Evolutionary conservation across 1,284 basidiomycete genomes (phyloP), one percentile per base, ranked within the genome.

Genomic region (Pseudozyma pruni): DNA sequence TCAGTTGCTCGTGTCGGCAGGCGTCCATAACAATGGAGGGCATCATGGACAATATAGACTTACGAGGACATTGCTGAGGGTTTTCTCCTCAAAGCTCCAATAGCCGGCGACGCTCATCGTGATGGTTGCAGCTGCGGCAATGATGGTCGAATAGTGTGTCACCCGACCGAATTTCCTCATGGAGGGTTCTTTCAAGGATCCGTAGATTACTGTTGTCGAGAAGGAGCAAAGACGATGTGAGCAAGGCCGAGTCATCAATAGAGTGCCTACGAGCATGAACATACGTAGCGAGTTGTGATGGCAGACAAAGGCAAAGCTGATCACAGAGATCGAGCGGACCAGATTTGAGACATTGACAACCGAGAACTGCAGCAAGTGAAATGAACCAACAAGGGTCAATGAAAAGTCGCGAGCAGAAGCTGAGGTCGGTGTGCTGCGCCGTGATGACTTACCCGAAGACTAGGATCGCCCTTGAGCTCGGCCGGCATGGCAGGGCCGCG

Each of bases 101-200:
- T 91, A 98, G 8, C 91, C 94, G 4, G 93, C 91, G n/a, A 96
- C 86, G 11, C 92, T 91, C 77, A 99, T 89, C 0, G 76, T 54
- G 34, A 77, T 74, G 35, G 76, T 74, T 3, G 78, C 78, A 14
- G 60, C 68, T 10, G 78, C 78, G 10, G 79, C 77, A 33, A 82
- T 81, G 43, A 78, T 64, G 25, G 80, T 82, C 10, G 75, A 78
- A 59, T 80, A 81, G 82, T 98, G 96, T 5, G 94, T 98, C 20
- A 98, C 92, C 75, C 87, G 88, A 59, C 92, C 89, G 82, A 98
- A 99, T 42, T 95, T 90, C 84, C 97, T 94, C 44, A 98, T 85
- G 0, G 95, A 98, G 1, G 95, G 95, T 20, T 92, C 94, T 50
- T 89, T 88, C 76, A 99, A 85, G 74, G 91, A 92, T 47, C 94